Evolutionary conservation across 164 flowering plant genomes (phyloP), one percentile per base, ranked within the genome.

Genomic region (Chloranthus sessilifolius): DNA sequence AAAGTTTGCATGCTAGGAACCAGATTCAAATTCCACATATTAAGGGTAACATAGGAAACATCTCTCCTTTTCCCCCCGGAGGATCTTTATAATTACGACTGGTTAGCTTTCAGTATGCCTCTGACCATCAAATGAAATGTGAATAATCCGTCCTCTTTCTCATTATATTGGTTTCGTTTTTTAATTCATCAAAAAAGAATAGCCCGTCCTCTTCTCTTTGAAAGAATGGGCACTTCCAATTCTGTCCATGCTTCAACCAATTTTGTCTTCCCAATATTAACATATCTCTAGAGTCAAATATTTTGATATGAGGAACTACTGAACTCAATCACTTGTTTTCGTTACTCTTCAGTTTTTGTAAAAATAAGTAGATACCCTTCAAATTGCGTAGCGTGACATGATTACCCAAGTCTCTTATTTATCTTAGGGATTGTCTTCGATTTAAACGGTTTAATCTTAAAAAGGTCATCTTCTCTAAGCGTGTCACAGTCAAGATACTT

Each of bases 401-500:
- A n/a, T n/a, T n/a, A n/a, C n/a, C n/a, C n/a, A n/a, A n/a, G n/a
- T n/a, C n/a, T n/a, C n/a, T n/a, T n/a, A n/a, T n/a, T n/a, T n/a
- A n/a, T n/a, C n/a, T n/a, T n/a, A n/a, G n/a, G n/a, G n/a, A n/a
- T n/a, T n/a, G n/a, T n/a, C n/a, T n/a, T n/a, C n/a, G n/a, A n/a
- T n/a, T n/a, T n/a, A n/a, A n/a, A n/a, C n/a, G n/a, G n/a, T n/a
- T n/a, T n/a, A n/a, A n/a, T 8, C 37, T 41, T 14, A 44, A 51
- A 40, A 30, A 91, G 98, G 96, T 91, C 48, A 73, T 91, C 31
- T 91, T 74, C 78, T 71, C 90, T 66, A 91, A 85, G 75, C 73
- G 79, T 16, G 98, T 94, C 19, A 88, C 54, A 15, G 98, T 88
- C n/a, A 78, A 79, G 64, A 35, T 91, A 59, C 68, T 91, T 35